Percentiles rank a stretch among this genome's conserved stretches.
Conservation (phyloP, 148 eudicot genomes). For the Rhododendron griersonianum region DNA sequence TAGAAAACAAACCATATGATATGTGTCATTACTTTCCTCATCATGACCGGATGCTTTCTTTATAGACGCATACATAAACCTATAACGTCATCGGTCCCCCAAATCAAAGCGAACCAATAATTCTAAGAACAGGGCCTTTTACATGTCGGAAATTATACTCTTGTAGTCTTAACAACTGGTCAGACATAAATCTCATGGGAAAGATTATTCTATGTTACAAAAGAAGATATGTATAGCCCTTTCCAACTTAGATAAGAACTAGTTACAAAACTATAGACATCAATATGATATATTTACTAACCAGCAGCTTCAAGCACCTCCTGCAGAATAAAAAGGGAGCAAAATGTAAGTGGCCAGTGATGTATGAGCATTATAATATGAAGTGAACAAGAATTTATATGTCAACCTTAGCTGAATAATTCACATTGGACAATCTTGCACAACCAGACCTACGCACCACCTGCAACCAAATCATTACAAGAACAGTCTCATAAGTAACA, state of each 20-base stretch:
- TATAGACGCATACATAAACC: background rate
- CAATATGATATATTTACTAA: constrained; percentile 15
- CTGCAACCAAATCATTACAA: background rate
- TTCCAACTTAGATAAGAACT: background rate
- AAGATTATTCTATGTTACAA: background rate
- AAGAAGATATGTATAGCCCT: background rate
- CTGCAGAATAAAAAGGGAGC: constrained; percentile 21
- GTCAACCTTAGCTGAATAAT: background rate
- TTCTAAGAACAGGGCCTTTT: background rate
- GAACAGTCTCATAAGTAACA: background rate
- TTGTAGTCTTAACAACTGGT: background rate
- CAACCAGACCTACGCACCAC: background rate
- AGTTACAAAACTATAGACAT: background rate
- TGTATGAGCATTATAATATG: background rate
- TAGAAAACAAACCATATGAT: background rate
- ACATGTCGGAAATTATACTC: background rate
- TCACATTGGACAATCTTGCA: background rate
- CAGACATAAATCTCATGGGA: background rate
- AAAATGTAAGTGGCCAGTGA: constrained; percentile 5
- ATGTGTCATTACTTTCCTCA: background rate
- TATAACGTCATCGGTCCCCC: background rate
- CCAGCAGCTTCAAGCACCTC: constrained; percentile 23
- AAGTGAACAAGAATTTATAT: background rate
- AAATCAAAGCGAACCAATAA: background rate
- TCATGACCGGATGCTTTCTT: background rate